Evolutionary conservation across 805 yeast species (phyloP).

Genomic region (Candida caryicola): DNA sequence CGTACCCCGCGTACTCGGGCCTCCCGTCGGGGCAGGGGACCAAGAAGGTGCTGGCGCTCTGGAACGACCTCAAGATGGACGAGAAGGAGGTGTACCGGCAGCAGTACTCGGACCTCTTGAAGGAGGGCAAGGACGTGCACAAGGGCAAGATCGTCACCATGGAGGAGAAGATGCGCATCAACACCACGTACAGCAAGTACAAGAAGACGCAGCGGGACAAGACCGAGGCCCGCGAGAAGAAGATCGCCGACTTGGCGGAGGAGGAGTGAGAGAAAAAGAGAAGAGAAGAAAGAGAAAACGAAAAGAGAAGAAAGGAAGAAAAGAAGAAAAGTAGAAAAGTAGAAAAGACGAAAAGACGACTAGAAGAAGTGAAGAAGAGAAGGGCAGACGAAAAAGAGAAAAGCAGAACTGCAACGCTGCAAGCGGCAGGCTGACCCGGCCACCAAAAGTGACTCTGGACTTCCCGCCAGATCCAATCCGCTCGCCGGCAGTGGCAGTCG

Average conservation of each 20-base stretch:
- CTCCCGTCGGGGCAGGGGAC: conserved; percentile 14
- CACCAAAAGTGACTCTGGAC: too few relatives aligned
- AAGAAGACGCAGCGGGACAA: conserved; percentile 10
- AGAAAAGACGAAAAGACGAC: background rate
- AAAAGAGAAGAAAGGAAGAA: conserved; percentile 1
- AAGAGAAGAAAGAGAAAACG: conserved; percentile 1
- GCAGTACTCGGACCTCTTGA: conserved; percentile 25
- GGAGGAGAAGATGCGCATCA: conserved; percentile 21
- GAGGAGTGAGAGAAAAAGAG: conserved; percentile 1
- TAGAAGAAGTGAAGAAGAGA: too few relatives aligned
- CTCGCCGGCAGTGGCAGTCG: too few relatives aligned
- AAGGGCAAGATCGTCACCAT: conserved; percentile 27
- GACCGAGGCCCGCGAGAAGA: conserved; percentile 4
- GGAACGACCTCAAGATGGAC: conserved; percentile 26
- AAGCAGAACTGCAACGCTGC: too few relatives aligned
- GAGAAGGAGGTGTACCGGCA: conserved; percentile 27
- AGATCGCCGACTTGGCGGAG: conserved; percentile 3
- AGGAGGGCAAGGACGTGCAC: conserved; percentile 28
- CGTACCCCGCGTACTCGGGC: conserved; percentile 14
- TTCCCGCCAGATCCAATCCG: too few relatives aligned
- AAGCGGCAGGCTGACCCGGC: too few relatives aligned
- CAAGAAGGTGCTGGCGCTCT: conserved; percentile 13
- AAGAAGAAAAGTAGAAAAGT: background rate
- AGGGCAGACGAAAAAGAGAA: too few relatives aligned
- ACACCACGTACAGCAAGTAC: conserved; percentile 11